Conservation (phyloP, 108 stramenopile genomes). For the Aurantiochytrium sp. region DNA sequence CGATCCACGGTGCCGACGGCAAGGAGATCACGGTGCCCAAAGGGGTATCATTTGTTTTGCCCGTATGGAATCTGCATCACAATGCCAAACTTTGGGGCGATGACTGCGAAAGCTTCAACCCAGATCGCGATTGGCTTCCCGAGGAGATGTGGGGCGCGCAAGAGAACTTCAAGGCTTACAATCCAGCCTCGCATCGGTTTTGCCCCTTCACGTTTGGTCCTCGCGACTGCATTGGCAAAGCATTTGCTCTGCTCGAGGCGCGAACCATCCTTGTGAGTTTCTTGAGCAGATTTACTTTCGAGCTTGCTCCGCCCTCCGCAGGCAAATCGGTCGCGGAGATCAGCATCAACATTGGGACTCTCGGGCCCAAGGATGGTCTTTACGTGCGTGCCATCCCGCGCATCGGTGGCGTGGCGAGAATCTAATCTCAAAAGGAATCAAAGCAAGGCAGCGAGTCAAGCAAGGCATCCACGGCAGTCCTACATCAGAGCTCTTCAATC, state of each 20-base stretch:
- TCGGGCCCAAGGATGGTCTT: not conserved
- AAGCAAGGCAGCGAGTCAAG: no score
- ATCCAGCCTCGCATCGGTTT: not conserved
- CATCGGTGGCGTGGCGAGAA: not conserved
- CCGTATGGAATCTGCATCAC: not conserved
- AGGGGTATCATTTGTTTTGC: not conserved
- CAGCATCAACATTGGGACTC: not conserved
- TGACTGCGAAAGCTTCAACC: not conserved
- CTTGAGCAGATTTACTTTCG: not conserved
- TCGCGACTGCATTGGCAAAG: not conserved
- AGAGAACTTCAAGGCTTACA: not conserved
- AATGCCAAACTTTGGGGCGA: not conserved
- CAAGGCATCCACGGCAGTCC: no score
- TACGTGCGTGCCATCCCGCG: not conserved
- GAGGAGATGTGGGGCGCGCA: not conserved
- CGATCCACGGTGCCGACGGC: not conserved
- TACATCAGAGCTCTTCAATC: no score
- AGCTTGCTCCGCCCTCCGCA: not conserved
- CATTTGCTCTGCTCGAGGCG: not conserved
- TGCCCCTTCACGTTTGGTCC: slow-evolving; percentile 16
- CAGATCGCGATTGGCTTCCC: not conserved
- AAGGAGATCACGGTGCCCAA: not conserved
- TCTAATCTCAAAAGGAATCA: not conserved
- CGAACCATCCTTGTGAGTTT: not conserved
- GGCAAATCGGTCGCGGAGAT: not conserved